Evolutionary conservation across 495 filamentous ascomycete genomes (phyloP).

Genomic region (Penicillium atrosanguineum): DNA sequence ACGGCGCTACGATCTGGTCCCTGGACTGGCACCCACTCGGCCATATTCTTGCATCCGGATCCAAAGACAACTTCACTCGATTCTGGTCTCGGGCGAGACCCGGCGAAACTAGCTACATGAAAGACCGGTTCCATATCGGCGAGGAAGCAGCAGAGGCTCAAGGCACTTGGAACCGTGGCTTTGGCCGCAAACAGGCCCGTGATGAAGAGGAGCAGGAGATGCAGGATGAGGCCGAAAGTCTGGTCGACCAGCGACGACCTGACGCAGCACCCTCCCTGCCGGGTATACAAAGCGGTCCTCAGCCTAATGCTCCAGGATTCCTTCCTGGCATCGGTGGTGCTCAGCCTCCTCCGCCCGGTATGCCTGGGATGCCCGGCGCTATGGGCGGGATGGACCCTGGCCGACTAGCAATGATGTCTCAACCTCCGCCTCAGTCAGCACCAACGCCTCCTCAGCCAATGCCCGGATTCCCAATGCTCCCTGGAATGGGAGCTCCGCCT

Average conservation of each 20-base stretch:
- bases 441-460: conserved; percentile 28
- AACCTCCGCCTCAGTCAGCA: conserved; percentile 37
- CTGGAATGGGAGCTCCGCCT: conserved; percentile 45
- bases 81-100: conserved; percentile 93
- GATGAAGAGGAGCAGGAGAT: conserved; percentile 91
- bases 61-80: conserved; percentile 92
- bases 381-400: conserved; percentile 55
- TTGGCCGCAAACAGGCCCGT: conserved; percentile 72
- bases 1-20: conserved; percentile 94
- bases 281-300: conserved; percentile 45
- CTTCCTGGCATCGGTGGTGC: conserved; percentile 50
- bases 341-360: conserved; percentile 49
- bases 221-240: conserved; percentile 86
- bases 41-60: conserved; percentile 96
- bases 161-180: conserved; percentile 85
- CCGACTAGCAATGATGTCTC: conserved; percentile 45
- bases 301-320: conserved; percentile 35
- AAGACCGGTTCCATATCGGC: conserved; percentile 91
- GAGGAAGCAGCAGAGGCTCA: conserved; percentile 89
- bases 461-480: conserved; percentile 45
- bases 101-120: conserved; percentile 77
- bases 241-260: conserved; percentile 87
- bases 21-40: conserved; percentile 96
- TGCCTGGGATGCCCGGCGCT: conserved; percentile 45
- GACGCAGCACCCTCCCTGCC: conserved; percentile 43